Percentiles rank a stretch among this genome's conserved stretches.
These are phyloP conservation scores for Geotrichum candidum DNA, from an alignment of 1,139 yeast genomes.

Conservation along the genomic window DNA sequence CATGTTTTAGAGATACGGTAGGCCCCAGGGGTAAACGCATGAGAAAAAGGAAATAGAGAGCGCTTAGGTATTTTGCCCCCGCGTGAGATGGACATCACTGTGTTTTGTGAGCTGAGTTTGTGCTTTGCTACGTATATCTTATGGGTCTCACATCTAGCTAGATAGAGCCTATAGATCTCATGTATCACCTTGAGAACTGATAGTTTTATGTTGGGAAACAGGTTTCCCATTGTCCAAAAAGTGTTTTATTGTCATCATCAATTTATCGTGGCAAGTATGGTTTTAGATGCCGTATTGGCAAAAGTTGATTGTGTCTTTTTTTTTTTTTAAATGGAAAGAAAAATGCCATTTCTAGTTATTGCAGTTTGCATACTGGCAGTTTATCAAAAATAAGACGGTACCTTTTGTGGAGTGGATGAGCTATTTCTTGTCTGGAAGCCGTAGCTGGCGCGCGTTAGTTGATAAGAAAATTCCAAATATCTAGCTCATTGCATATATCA, in stretches of 20 bases:
- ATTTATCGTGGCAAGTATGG: too few species aligned
- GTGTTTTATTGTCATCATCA: too few species aligned
- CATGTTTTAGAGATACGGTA: too few species aligned
- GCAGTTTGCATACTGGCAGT: neutral
- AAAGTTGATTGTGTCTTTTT: too few species aligned
- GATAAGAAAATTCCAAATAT: too few species aligned
- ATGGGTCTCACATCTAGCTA: neutral
- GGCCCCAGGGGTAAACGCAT: neutral
- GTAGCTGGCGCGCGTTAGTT: neutral
- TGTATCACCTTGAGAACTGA: neutral
- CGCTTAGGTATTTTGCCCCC: neutral
- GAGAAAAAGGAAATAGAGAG: neutral
- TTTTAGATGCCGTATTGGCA: too few species aligned
- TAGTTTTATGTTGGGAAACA: neutral
- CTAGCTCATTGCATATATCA: too few species aligned
- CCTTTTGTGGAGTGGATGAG: neutral
- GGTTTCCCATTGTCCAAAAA: too few species aligned
- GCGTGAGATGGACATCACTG: neutral
- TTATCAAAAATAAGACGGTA: neutral
- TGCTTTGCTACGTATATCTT: neutral
- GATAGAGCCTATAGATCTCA: neutral
- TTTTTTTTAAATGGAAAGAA: too few species aligned
- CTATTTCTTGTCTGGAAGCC: neutral
- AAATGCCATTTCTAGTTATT: neutral
- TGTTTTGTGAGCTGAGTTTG: neutral